Evolutionary conservation across 176 grass and related monocot species (phyloP).

Genomic region (Carex littledalei): DNA sequence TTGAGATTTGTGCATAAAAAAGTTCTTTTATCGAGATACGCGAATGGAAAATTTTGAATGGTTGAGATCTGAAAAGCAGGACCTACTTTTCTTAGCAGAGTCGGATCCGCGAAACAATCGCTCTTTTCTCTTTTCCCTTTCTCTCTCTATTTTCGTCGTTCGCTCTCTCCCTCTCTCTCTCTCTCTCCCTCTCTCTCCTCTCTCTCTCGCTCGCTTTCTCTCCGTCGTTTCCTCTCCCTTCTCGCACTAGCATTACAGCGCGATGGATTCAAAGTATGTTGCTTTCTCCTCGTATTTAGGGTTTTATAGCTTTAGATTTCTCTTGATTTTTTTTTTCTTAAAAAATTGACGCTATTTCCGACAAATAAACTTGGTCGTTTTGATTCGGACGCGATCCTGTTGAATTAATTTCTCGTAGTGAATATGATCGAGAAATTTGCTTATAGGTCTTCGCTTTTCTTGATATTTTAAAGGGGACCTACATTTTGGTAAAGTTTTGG

Average conservation of each 20-base stretch:
- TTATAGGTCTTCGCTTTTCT: not conserved
- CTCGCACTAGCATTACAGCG: not conserved
- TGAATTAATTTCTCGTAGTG: not conserved
- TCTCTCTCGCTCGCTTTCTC: not conserved
- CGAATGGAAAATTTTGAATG: no score
- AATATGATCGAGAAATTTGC: not conserved
- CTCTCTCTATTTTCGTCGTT: not conserved
- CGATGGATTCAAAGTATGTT: constrained; percentile 17
- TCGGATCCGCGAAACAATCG: not conserved
- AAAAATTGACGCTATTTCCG: not conserved
- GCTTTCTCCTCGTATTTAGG: not conserved
- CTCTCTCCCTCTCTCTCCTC: not conserved
- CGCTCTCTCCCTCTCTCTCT: not conserved
- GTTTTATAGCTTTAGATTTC: not conserved
- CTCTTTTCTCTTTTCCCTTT: constrained; percentile 8
- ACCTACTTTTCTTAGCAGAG: no score
- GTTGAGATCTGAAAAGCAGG: no score
- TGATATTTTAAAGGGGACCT: not conserved
- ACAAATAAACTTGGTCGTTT: not conserved
- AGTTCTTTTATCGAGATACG: no score
- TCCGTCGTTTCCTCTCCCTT: not conserved
- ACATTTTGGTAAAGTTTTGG: constrained; percentile 18
- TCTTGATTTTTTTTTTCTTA: not conserved
- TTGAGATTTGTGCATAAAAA: no score
- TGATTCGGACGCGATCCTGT: not conserved